Conservation (phyloP, 2,329 filamentous ascomycete species). For the Botrytis hyacinthi region DNA sequence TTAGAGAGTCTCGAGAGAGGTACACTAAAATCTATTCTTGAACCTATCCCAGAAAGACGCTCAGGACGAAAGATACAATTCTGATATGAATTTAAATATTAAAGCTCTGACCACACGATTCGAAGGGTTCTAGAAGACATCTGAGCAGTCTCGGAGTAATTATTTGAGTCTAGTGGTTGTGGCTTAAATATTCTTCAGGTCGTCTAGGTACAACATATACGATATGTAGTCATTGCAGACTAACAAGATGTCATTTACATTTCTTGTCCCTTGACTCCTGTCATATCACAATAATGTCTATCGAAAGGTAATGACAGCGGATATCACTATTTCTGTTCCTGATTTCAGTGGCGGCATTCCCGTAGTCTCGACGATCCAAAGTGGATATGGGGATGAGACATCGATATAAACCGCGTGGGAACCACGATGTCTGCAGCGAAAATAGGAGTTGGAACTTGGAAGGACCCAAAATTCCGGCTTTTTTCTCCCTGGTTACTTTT, state of each 20-base stretch:
- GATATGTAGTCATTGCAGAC: background rate
- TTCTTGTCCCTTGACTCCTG: background rate
- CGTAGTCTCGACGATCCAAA: constrained; percentile 1
- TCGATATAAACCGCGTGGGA: constrained; percentile 12
- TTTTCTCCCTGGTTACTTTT: background rate
- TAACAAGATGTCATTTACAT: background rate
- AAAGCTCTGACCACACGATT: background rate
- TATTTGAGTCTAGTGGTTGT: background rate
- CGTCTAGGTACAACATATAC: background rate
- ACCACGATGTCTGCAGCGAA: background rate
- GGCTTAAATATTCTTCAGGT: background rate
- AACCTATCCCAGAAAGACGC: background rate
- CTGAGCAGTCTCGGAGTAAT: background rate
- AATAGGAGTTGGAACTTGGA: constrained; percentile 1
- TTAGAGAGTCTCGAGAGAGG: background rate
- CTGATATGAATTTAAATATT: background rate
- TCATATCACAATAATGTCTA: background rate
- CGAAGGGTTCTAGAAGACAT: constrained; percentile 10
- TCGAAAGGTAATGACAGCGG: background rate
- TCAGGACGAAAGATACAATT: background rate
- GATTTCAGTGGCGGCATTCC: constrained; percentile 6
- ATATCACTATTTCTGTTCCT: background rate
- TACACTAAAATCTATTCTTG: background rate
- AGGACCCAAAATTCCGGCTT: background rate
- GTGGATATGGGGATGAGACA: constrained; percentile 17